Percentiles rank a stretch among this genome's conserved stretches.
Evolutionary conservation across 805 yeast genomes (phyloP).

Genomic region (Nematodospora valgi): DNA sequence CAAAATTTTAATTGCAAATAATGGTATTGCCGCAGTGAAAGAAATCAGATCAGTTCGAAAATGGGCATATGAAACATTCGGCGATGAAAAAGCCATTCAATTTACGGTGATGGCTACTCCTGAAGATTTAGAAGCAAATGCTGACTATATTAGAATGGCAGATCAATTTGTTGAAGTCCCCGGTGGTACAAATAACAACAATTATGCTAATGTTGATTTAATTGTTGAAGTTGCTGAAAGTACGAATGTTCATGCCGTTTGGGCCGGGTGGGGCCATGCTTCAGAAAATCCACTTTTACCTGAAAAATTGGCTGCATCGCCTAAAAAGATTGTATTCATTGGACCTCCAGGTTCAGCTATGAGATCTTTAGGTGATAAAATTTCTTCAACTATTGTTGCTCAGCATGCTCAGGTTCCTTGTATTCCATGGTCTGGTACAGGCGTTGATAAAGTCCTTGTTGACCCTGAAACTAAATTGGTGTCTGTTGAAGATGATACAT

Average conservation of each 20-base stretch:
- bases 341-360: slow-evolving; percentile 99
- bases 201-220: slow-evolving; percentile 95
- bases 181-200: slow-evolving; percentile 98
- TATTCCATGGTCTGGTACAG: slow-evolving; percentile 99
- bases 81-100: slow-evolving; percentile 87
- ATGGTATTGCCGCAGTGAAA: slow-evolving; percentile 99
- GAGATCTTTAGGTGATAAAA: slow-evolving; percentile 99
- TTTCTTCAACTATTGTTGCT: slow-evolving; percentile 96
- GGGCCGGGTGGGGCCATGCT: slow-evolving; percentile 99
- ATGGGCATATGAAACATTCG: slow-evolving; percentile 99
- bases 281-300: slow-evolving; percentile 97
- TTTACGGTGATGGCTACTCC: slow-evolving; percentile 99
- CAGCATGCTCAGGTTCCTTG: slow-evolving; percentile 98
- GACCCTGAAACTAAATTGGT: slow-evolving; percentile 75
- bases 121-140: slow-evolving; percentile 95
- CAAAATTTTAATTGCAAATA: slow-evolving; percentile 89
- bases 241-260: slow-evolving; percentile 94
- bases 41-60: slow-evolving; percentile 96
- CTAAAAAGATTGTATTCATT: slow-evolving; percentile 84
- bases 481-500: slow-evolving; percentile 80
- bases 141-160: slow-evolving; percentile 98
- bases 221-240: slow-evolving; percentile 98
- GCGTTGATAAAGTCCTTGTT: slow-evolving; percentile 76
- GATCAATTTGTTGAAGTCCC: slow-evolving; percentile 98
- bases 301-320: slow-evolving; percentile 89